A percentile compares a stretch with the other conserved stretches of the same genome.
These are phyloP conservation scores for Dinochytrium kinnereticum DNA, from an alignment of 371 early-diverging fungal genomes.

Conservation along the genomic window DNA sequence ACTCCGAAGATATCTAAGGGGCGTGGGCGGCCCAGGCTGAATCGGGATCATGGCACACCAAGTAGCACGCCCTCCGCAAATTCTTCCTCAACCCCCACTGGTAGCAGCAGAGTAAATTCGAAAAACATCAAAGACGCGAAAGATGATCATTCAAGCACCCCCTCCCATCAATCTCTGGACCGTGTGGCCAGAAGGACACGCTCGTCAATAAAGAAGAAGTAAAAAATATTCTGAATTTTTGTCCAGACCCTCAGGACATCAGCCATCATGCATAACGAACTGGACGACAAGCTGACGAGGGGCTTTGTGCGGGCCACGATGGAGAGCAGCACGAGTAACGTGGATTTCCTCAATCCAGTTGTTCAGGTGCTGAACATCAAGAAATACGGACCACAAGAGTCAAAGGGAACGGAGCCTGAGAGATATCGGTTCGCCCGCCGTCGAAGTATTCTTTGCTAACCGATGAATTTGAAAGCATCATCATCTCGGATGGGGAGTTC, in stretches of 20 bases:
- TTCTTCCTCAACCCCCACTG: not conserved
- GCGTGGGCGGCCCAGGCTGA: not conserved
- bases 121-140: no score
- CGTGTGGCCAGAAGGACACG: not conserved
- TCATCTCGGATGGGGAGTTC: slow-evolving; percentile 72
- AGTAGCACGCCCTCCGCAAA: not conserved
- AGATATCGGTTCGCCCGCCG: not conserved
- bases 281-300: no score
- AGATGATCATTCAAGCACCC: no score
- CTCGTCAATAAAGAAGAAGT: not conserved
- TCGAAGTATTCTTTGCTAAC: not conserved
- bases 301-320: not conserved
- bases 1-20: not conserved
- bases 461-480: slow-evolving; percentile 49
- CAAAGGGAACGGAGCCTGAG: not conserved
- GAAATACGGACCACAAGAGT: not conserved
- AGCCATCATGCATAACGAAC: not conserved
- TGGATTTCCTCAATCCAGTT: not conserved
- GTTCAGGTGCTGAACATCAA: slow-evolving; percentile 5
- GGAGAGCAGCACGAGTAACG: not conserved
- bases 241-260: not conserved
- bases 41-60: not conserved
- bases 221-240: not conserved
- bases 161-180: no score
- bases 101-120: no score